Percentiles rank a stretch among this genome's conserved stretches.
phyloP scores from a whole-genome alignment of 2,329 filamentous ascomycete species.

The Hypomyces rosellus region DNA sequence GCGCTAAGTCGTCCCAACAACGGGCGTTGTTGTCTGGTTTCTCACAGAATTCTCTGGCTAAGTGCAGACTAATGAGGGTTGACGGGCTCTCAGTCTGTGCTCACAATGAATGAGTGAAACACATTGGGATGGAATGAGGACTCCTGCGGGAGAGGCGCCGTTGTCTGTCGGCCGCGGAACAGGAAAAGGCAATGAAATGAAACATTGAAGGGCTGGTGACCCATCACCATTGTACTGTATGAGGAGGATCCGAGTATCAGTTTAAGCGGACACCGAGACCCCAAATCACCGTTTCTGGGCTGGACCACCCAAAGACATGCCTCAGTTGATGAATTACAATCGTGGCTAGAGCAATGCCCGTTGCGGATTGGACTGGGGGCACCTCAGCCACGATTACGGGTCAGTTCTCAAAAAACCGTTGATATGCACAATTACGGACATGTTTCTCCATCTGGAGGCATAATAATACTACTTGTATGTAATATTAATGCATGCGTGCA shows the following conservation, averaged over 20 bases:
- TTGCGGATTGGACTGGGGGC: background rate
- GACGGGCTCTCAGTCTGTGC: slow-evolving; percentile 6
- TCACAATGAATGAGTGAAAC: background rate
- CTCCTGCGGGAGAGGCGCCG: slow-evolving; percentile 1
- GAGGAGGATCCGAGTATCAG: background rate
- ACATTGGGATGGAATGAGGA: background rate
- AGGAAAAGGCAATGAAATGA: slow-evolving; percentile 10
- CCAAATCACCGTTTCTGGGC: no score
- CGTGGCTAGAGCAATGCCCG: background rate
- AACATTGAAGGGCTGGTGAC: slow-evolving; percentile 10
- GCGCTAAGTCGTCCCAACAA: background rate
- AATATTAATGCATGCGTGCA: no score
- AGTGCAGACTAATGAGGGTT: background rate
- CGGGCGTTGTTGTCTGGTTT: background rate
- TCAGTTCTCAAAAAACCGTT: no score
- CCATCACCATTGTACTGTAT: background rate
- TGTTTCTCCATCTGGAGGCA: no score
- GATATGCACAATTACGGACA: no score
- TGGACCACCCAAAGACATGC: background rate
- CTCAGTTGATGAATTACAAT: background rate
- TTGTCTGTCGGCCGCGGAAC: background rate
- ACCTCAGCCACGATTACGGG: background rate
- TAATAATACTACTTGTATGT: no score
- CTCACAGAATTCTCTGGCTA: background rate
- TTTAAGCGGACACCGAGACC: background rate